Conservation (phyloP, 257 asterid species). For the Echites panduratus region DNA sequence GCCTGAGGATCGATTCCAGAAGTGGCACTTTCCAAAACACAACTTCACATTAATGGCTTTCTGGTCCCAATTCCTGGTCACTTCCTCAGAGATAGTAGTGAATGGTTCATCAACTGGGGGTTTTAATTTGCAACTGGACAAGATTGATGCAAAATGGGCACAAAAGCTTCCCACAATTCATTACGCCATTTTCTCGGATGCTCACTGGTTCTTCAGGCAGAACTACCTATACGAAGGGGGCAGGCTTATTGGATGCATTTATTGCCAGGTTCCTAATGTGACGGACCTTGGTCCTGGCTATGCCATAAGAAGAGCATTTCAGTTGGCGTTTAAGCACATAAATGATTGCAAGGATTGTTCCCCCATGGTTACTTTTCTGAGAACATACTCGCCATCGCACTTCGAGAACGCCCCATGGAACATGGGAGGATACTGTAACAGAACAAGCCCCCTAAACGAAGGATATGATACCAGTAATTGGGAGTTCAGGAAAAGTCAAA, state of each 20-base stretch:
- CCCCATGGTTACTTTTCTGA: slow-evolving; percentile 16
- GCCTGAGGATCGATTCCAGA: slow-evolving; percentile 21
- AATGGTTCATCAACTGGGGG: slow-evolving; percentile 37
- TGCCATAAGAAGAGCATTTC: slow-evolving; percentile 32
- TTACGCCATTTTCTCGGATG: slow-evolving; percentile 40
- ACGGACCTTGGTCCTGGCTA: slow-evolving; percentile 30
- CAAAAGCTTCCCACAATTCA: slow-evolving; percentile 31
- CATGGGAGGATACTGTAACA: slow-evolving; percentile 36
- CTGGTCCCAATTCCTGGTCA: slow-evolving; percentile 37
- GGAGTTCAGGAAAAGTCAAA: slow-evolving; percentile 28
- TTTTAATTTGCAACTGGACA: slow-evolving; percentile 35
- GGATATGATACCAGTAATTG: slow-evolving; percentile 20
- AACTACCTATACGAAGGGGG: slow-evolving; percentile 30
- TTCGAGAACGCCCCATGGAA: slow-evolving; percentile 49
- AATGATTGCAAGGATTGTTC: slow-evolving; percentile 28
- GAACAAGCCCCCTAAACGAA: slow-evolving; percentile 28
- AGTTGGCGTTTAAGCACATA: slow-evolving; percentile 30
- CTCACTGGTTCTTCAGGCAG: slow-evolving; percentile 42
- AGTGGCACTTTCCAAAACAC: slow-evolving; percentile 31
- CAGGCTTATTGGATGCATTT: slow-evolving; percentile 34
- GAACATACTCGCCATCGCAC: slow-evolving; percentile 42
- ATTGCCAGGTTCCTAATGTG: slow-evolving; percentile 27
- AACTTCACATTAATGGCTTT: slow-evolving; percentile 35
- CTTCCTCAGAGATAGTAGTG: slow-evolving; percentile 24
- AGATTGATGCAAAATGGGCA: slow-evolving; percentile 30